Conservation (phyloP, 345 rosid genomes). For the Eucalyptus microcorys region DNA sequence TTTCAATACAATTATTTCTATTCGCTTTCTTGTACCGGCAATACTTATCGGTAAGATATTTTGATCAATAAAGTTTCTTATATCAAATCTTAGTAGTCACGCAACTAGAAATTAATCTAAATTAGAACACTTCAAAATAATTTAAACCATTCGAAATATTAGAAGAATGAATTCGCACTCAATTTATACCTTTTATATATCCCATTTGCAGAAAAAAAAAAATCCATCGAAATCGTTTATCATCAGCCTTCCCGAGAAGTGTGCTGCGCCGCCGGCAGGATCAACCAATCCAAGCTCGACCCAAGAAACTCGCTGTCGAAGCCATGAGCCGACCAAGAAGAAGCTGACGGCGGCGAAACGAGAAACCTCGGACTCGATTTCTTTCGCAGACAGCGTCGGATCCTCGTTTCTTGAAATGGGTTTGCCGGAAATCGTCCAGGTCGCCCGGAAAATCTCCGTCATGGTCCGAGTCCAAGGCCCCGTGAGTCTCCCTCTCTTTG, state of each 20-base stretch:
- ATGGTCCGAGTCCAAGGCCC: slow-evolving; percentile 84
- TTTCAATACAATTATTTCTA: no score
- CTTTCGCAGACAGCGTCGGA: background rate
- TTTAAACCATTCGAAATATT: background rate
- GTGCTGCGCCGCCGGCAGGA: background rate
- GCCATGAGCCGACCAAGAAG: background rate
- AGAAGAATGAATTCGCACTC: background rate
- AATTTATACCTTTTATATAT: background rate
- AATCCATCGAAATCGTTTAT: background rate
- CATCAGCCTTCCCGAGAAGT: background rate
- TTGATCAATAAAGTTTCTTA: background rate
- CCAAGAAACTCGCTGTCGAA: background rate
- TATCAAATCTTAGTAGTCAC: background rate
- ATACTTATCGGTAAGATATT: no score
- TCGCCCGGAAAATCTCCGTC: slow-evolving; percentile 47
- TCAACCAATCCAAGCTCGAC: background rate
- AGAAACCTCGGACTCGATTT: background rate
- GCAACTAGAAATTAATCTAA: background rate
- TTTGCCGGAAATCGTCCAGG: slow-evolving; percentile 33
- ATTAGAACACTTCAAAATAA: fast-evolving
- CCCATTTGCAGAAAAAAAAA: background rate
- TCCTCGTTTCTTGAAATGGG: slow-evolving; percentile 22
- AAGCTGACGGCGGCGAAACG: background rate
- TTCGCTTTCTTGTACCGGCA: fast-evolving
- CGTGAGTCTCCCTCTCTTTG: slow-evolving; percentile 23